A percentile compares a stretch with the other conserved stretches of the same genome.
Evolutionary conservation across 2,329 filamentous ascomycete genomes (phyloP).

Genomic region (Alternaria hordeiaustralica): DNA sequence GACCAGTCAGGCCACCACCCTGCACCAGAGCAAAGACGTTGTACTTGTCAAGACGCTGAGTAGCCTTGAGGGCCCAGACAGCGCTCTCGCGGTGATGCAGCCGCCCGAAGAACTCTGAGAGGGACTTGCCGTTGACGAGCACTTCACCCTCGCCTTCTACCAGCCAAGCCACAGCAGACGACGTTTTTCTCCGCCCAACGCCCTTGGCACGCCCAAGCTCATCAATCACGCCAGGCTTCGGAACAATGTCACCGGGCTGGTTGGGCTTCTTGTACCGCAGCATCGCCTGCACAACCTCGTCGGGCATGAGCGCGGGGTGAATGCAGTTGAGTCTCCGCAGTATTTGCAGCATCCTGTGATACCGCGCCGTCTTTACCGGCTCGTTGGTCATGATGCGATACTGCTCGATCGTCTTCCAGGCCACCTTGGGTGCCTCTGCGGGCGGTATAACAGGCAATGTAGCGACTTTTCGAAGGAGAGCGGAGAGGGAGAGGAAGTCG

Average conservation of each 20-base stretch:
- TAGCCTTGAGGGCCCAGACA: conserved; percentile 86
- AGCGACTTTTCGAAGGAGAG: conserved; percentile 73
- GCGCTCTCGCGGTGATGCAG: conserved; percentile 95
- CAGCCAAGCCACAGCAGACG: conserved; percentile 81
- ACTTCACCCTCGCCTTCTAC: conserved; percentile 94
- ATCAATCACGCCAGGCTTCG: conserved; percentile 73
- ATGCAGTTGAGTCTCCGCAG: conserved; percentile 85
- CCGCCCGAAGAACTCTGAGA: conserved; percentile 81
- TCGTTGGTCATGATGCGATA: conserved; percentile 65
- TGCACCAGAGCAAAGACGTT: conserved; percentile 88
- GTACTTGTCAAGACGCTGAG: conserved; percentile 89
- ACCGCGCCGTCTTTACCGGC: conserved; percentile 69
- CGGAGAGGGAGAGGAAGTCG: conserved; percentile 74
- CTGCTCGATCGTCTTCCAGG: conserved; percentile 81
- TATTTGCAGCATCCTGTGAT: conserved; percentile 75
- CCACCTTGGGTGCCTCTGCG: conserved; percentile 72
- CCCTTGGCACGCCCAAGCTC: conserved; percentile 78
- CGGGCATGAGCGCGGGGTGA: conserved; percentile 76
- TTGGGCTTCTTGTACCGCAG: conserved; percentile 75
- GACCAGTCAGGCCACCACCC: conserved; percentile 91
- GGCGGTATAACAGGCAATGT: conserved; percentile 72
- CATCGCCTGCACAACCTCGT: conserved; percentile 70
- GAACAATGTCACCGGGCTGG: conserved; percentile 70
- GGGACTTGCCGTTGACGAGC: conserved; percentile 85
- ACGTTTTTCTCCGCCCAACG: conserved; percentile 85